Conservation (phyloP, 1,284 basidiomycete genomes). For the Cutaneotrichosporon dermatis region DNA sequence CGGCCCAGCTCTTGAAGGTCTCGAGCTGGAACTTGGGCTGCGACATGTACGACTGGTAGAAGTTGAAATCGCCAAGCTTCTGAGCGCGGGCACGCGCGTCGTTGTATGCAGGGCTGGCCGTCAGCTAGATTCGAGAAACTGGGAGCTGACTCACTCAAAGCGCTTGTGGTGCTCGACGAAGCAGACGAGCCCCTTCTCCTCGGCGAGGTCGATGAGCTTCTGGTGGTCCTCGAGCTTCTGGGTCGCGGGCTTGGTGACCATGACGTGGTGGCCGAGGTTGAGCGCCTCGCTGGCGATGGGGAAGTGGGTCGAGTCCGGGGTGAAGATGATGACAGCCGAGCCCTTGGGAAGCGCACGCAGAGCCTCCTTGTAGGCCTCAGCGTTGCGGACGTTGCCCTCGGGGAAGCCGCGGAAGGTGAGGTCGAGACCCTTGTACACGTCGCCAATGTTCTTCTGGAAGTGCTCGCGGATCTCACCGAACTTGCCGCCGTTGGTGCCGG, state of each 20-base stretch:
- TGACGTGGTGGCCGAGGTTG: constrained; percentile 74
- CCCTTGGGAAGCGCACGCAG: constrained; percentile 73
- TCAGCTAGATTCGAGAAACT: neutral
- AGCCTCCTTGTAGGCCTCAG: constrained; percentile 80
- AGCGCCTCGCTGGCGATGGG: constrained; percentile 81
- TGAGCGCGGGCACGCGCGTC: constrained; percentile 72
- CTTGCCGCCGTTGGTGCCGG: constrained; percentile 49
- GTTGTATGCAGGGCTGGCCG: constrained; percentile 68
- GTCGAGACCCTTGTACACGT: constrained; percentile 76
- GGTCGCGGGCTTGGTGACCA: constrained; percentile 88
- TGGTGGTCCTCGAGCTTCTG: constrained; percentile 79
- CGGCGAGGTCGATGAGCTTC: constrained; percentile 65
- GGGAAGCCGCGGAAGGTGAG: constrained; percentile 73
- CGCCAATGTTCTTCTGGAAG: constrained; percentile 73
- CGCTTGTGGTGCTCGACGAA: constrained; percentile 76
- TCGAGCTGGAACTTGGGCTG: constrained; percentile 91
- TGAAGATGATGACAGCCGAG: constrained; percentile 71
- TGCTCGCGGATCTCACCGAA: constrained; percentile 79
- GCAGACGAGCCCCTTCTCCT: constrained; percentile 74
- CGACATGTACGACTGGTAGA: constrained; percentile 68
- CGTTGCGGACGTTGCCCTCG: constrained; percentile 62
- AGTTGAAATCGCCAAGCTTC: constrained; percentile 83
- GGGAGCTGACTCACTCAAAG: constrained; percentile 57
- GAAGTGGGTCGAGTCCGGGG: constrained; percentile 64
- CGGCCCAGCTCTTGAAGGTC: constrained; percentile 91